Evolutionary conservation across 1,284 basidiomycete genomes (phyloP), one percentile per base, ranked within the genome.

Genomic region (Lignosus rhinocerotis): DNA sequence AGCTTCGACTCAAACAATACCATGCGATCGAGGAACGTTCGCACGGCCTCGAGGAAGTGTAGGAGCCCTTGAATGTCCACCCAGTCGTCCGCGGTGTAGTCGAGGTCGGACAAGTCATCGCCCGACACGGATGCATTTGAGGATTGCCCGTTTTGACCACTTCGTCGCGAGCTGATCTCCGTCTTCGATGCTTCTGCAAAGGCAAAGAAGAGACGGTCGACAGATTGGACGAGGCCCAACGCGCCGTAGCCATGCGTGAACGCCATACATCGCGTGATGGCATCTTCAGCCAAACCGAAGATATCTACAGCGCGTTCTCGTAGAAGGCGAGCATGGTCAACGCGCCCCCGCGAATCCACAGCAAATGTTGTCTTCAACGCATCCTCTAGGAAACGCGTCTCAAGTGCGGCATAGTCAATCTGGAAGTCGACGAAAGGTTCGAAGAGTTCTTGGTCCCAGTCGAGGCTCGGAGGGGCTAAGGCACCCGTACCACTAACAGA

Each of bases 381-480:
- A 42, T 86, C 79, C 4, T 85, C 79, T 47, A 96, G 74, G 51
- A 85, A 80, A 10, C 84, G 82, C 44, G 82, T 80, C 72, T 98
- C 95, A 39, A 96, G 79, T 0, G 80, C 75, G 0, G 84, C 82
- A 72, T 96, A 97, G 55, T 94, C 88, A 16, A 85, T 79, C 69
- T 97, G 95, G 61, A 90, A 89, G 68, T 95, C 92, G 17, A 95
- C 78, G 77, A 96, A 97, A 0, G 95, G 93, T 69, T 95, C 93
- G 72, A 94, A 96, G 9, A 97, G 78, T 41, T 90, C 86, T 54
- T 89, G 87, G 68, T 96, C 93, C 95, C 95, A 97, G 49, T 87
- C 86, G 62, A 84, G 74, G 10, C 77, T 77, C 19, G 67, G 66
- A 19, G 71, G 61, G 33, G 70, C 65, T n/a, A 58, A 53, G 30